These are phyloP conservation scores for Cyphellophora europaea DNA, from an alignment of 2,329 filamentous ascomycete species.

Conservation along the genomic window DNA sequence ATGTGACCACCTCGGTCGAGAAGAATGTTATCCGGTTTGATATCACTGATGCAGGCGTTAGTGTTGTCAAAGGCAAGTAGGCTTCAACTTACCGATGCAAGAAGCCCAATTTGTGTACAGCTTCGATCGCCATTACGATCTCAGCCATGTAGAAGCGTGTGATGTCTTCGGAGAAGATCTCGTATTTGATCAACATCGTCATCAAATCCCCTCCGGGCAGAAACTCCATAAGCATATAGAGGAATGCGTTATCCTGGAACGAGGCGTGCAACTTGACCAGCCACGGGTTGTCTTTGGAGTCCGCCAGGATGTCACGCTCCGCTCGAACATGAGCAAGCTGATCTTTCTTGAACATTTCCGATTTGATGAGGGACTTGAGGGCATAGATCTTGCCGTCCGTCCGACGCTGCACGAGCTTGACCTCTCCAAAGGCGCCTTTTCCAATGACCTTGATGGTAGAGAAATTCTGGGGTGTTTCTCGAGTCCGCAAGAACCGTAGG, in stretches of 20 bases:
- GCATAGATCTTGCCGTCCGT: constrained; percentile 95
- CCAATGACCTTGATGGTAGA: constrained; percentile 95
- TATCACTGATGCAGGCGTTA: constrained; percentile 56
- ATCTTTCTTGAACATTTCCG: constrained; percentile 99
- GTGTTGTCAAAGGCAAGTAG: constrained; percentile 15
- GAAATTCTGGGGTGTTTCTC: constrained; percentile 91
- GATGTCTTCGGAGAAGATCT: constrained; percentile 98
- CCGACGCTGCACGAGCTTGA: constrained; percentile 94
- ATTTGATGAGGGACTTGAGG: constrained; percentile 96
- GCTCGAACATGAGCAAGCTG: constrained; percentile 95
- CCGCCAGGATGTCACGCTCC: constrained; percentile 93
- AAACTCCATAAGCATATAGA: constrained; percentile 99
- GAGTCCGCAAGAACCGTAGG: constrained; percentile 85
- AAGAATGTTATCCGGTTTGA: constrained; percentile 98
- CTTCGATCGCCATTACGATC: constrained; percentile 95
- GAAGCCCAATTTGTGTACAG: constrained; percentile 94
- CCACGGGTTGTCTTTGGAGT: constrained; percentile 95
- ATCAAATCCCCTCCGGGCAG: constrained; percentile 95
- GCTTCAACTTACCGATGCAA: constrained; percentile 77
- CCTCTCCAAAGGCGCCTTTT: constrained; percentile 97
- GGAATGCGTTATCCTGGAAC: constrained; percentile 90
- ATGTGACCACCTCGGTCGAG: constrained; percentile 93
- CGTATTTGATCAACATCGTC: constrained; percentile 99
- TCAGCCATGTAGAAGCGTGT: constrained; percentile 99
- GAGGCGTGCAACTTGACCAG: constrained; percentile 97